These are phyloP conservation scores for Botrytis byssoidea DNA, from an alignment of 2,329 filamentous ascomycete genomes.

Conservation along the genomic window DNA sequence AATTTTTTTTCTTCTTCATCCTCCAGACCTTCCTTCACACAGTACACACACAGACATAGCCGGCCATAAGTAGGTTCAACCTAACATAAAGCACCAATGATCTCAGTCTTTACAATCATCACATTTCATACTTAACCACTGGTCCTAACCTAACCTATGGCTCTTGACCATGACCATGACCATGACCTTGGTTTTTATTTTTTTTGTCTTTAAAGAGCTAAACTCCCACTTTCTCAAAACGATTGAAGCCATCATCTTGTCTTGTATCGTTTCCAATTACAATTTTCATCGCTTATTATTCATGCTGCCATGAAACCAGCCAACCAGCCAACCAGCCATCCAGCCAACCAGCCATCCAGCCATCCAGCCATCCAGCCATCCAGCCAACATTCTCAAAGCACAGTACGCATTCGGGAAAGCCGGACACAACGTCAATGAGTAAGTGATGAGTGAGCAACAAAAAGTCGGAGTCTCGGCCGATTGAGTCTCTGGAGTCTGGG, in stretches of 20 bases:
- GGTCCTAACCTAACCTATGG: neutral
- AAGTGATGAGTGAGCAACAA: neutral
- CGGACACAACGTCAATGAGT: neutral
- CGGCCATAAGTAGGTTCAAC: conserved; percentile 2
- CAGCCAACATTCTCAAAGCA: neutral
- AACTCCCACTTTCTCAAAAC: neutral
- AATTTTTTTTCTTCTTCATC: neutral
- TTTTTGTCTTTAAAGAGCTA: conserved; percentile 9
- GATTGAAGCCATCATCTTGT: neutral
- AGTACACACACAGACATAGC: neutral
- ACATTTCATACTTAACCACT: neutral
- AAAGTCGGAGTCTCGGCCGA: conserved; percentile 9
- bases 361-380: neutral
- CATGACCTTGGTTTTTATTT: neutral
- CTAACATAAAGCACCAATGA: conserved; percentile 16
- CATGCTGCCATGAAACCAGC: conserved; percentile 4
- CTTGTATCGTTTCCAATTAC: neutral
- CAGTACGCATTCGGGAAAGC: neutral
- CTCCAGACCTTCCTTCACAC: neutral
- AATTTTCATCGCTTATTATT: conserved; percentile 5
- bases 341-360: neutral
- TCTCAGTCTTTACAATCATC: neutral
- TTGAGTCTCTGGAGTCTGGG: neutral
- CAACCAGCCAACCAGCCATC: neutral
- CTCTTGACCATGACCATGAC: neutral